Evolutionary conservation across 805 yeast species (phyloP).

Genomic region (Saturnispora saitoi): DNA sequence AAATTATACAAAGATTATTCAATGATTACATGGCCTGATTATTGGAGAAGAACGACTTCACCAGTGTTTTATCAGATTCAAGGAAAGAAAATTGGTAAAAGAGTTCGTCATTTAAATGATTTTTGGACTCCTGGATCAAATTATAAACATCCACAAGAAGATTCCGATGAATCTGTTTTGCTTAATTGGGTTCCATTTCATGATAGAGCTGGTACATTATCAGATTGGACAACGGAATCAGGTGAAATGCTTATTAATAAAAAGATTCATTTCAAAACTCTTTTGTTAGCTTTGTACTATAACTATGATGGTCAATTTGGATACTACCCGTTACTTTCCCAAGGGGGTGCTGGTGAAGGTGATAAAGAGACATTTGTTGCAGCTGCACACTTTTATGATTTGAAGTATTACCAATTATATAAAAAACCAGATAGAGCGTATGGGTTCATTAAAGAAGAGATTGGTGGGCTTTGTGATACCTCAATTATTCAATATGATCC

Average conservation of each 20-base stretch:
- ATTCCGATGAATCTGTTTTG: slow-evolving; percentile 21
- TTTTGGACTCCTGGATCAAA: slow-evolving; percentile 17
- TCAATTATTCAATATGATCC: slow-evolving; percentile 18
- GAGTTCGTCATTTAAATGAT: slow-evolving; percentile 29
- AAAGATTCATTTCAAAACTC: slow-evolving; percentile 42
- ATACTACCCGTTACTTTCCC: slow-evolving; percentile 48
- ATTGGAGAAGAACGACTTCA: slow-evolving; percentile 58
- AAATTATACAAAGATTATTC: slow-evolving; percentile 37
- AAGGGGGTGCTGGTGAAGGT: slow-evolving; percentile 65
- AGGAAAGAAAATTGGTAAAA: slow-evolving; percentile 28
- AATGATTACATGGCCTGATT: slow-evolving; percentile 64
- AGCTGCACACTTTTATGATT: slow-evolving; percentile 45
- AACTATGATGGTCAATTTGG: slow-evolving; percentile 53
- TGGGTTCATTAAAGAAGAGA: slow-evolving; percentile 9
- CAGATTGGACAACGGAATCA: slow-evolving; percentile 55
- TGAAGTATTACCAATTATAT: slow-evolving; percentile 46
- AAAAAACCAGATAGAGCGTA: slow-evolving; percentile 17
- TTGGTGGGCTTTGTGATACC: slow-evolving; percentile 15
- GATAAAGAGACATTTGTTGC: slow-evolving; percentile 74
- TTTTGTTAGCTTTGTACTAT: slow-evolving; percentile 49
- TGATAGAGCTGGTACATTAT: slow-evolving; percentile 51
- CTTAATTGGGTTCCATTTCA: slow-evolving; percentile 36
- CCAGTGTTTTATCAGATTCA: slow-evolving; percentile 54
- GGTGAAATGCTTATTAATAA: slow-evolving; percentile 57
- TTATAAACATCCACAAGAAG: slow-evolving; percentile 12